Base-by-base conservation (phyloP, 208 protist species). In the Leishmania guyanensis region DNA sequence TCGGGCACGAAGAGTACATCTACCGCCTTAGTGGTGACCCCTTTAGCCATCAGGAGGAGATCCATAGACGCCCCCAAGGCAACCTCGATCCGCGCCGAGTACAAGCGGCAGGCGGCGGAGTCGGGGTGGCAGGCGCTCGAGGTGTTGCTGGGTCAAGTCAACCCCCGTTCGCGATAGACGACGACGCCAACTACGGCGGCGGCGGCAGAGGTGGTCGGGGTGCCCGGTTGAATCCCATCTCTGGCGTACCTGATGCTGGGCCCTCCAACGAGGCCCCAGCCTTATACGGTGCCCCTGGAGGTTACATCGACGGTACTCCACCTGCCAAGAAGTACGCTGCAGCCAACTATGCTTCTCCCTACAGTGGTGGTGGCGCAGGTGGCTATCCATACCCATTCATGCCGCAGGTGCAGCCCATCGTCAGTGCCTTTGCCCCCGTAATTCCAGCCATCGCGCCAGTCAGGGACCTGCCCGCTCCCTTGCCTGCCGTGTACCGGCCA, bases 1-100 rank as follows among this genome's bases (percentile, higher is more conserved):
- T 97, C 85, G 92, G 92, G 26, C 94, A 97, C 78, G 88, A 91
- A 20, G 92, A 96, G 69, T 93, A 92, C 69, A 78, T 90, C 36
- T 97, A 97, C 81, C 71, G 88, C 22, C 84, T 97, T 14, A 84
- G 87, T 66, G 85, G 84, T 50, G 84, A 93, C 16, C 79, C 84
- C 10, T 80, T 66, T 54, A 75, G 71, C 20, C 84, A 85, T 46
- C 72, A 85, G 36, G 79, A 87, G 58, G 65, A 83, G 26, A 64
- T 82, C 10, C 66, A 36, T 29, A 58, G 84, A 1, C 82, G 81
- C 26, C 81, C 56, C 1, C 88, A 90, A 66, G 83, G 85, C 60
- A 77, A 88, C 80, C 77, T 80, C 33, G 71, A 80, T 17, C 88
- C 76, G 17, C 71, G 64, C 39, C 48, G 65, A 20, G 73, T 62